Conservation (phyloP, 1,284 basidiomycete species). For the Ceratobasidium sp. region DNA sequence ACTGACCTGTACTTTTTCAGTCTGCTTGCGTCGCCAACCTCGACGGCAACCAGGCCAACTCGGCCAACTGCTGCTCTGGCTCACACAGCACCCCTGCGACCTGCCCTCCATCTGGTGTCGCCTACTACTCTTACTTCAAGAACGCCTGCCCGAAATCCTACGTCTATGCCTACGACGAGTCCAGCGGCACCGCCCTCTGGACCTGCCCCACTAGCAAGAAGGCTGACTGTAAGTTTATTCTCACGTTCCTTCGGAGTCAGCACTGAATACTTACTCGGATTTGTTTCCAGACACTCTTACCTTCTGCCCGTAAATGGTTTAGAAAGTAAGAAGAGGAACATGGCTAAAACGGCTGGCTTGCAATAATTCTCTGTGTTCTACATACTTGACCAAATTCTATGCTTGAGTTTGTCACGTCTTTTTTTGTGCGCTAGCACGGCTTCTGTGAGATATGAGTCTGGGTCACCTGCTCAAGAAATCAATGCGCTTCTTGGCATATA, state of each 20-base stretch:
- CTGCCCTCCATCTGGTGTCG: slow-evolving; percentile 44
- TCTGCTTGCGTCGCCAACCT: slow-evolving; percentile 44
- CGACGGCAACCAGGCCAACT: slow-evolving; percentile 47
- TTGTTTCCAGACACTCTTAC: slow-evolving; percentile 47
- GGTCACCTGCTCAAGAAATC: background rate
- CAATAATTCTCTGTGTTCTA: background rate
- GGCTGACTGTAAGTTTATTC: slow-evolving; percentile 43
- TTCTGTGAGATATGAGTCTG: slow-evolving; percentile 6
- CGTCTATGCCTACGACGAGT: slow-evolving; percentile 54
- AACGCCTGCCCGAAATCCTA: slow-evolving; percentile 50
- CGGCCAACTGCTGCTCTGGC: slow-evolving; percentile 50
- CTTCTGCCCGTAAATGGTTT: slow-evolving; percentile 48
- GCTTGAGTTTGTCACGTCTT: slow-evolving; percentile 12
- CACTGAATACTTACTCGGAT: slow-evolving; percentile 42
- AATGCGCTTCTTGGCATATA: background rate
- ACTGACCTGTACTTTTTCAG: slow-evolving; percentile 57
- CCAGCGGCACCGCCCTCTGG: slow-evolving; percentile 47
- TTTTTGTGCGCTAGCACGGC: background rate
- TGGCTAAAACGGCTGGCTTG: slow-evolving; percentile 26
- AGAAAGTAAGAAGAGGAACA: background rate
- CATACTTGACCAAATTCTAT: slow-evolving; percentile 19
- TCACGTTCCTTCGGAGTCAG: background rate
- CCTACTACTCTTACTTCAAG: slow-evolving; percentile 42
- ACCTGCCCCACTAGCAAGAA: slow-evolving; percentile 38
- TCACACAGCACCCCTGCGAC: slow-evolving; percentile 48